Evolutionary conservation across 2,329 filamentous ascomycete genomes (phyloP).

Genomic region (Hymenoscyphus albidus): DNA sequence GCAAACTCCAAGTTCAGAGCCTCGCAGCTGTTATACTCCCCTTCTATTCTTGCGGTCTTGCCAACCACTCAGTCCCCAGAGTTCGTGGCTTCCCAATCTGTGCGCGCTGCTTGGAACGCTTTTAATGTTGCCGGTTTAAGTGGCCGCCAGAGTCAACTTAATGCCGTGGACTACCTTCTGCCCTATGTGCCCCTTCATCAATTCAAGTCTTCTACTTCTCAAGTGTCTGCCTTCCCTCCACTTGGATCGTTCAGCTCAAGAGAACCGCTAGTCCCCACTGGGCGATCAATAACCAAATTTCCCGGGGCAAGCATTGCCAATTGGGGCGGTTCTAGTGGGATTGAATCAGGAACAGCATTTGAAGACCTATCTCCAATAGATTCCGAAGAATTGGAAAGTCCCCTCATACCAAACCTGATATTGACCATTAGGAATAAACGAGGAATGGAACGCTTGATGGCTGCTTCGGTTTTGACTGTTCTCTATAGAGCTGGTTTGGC

Average conservation of each 20-base stretch:
- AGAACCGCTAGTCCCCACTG: slow-evolving; percentile 35
- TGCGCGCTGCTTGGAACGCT: slow-evolving; percentile 48
- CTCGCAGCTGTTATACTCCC: slow-evolving; percentile 65
- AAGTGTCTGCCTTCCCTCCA: slow-evolving; percentile 50
- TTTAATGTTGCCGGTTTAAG: slow-evolving; percentile 50
- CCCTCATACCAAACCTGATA: slow-evolving; percentile 71
- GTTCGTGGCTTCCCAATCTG: slow-evolving; percentile 46
- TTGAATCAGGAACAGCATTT: slow-evolving; percentile 16
- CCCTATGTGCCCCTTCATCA: slow-evolving; percentile 49
- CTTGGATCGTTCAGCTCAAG: slow-evolving; percentile 43
- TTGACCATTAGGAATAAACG: slow-evolving; percentile 54
- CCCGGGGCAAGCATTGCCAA: slow-evolving; percentile 18
- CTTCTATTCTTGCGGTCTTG: slow-evolving; percentile 65
- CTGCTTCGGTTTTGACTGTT: slow-evolving; percentile 64
- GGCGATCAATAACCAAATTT: slow-evolving; percentile 24
- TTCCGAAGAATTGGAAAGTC: slow-evolving; percentile 61
- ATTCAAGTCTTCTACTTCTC: slow-evolving; percentile 34
- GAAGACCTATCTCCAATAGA: slow-evolving; percentile 35
- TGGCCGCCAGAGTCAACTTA: slow-evolving; percentile 38
- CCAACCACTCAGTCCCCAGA: slow-evolving; percentile 49
- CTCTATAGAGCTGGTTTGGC: slow-evolving; percentile 66
- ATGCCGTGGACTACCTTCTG: slow-evolving; percentile 62
- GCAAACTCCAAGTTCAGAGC: slow-evolving; percentile 75
- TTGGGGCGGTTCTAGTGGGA: slow-evolving; percentile 21
- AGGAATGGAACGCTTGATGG: slow-evolving; percentile 61